Evolutionary conservation across 306 rosid genomes (phyloP), one percentile per base, ranked within the genome.

Genomic region (Vigna nakashimae): DNA sequence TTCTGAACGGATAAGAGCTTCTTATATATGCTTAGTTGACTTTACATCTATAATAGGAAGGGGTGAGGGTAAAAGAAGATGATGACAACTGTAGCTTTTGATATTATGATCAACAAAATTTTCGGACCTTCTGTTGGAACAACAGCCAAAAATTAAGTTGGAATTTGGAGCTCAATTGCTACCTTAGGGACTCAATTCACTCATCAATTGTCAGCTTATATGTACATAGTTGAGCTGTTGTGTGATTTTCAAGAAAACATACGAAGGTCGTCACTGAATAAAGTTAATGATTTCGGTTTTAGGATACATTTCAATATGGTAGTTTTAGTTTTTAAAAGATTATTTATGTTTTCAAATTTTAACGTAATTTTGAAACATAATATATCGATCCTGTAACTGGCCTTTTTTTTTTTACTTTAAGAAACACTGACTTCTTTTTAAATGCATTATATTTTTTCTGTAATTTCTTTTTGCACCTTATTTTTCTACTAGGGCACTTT

Each of bases 121-220:
- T 80, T 65, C 45, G 13, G 60, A 60, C 63, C 81, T 83, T 52
- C 64, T 74, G 50, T 69, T 72, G 62, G 57, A 75, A 51, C 63
- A 34, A 34, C 38, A 34, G 38, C 38, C 38, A 34, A 34, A 30
- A 34, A 34, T 34, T 34, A 34, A 34, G 38, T 34, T 34, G 38
- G 38, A 34, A 34, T 63, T 60, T 42, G 64, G 77, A 32, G 78
- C 69, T 82, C 48, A 53, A 42, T 53, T 76, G 30, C 57, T 59
- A 76, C 67, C 60, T 70, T 40, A 18, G 69, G 18, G 20, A 20
- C 43, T 22, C 83, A 89, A 56, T 69, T 85, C 92, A 73, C 87
- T 86, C 73, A 88, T 79, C 56, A 16, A 6, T 51, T 51, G 20
- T 51, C 56, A 16, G 20, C 20, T 1, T 5, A 16, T 16, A 50